Base-by-base conservation (phyloP, 2,329 filamentous ascomycete species). In the Claviceps sp. region DNA sequence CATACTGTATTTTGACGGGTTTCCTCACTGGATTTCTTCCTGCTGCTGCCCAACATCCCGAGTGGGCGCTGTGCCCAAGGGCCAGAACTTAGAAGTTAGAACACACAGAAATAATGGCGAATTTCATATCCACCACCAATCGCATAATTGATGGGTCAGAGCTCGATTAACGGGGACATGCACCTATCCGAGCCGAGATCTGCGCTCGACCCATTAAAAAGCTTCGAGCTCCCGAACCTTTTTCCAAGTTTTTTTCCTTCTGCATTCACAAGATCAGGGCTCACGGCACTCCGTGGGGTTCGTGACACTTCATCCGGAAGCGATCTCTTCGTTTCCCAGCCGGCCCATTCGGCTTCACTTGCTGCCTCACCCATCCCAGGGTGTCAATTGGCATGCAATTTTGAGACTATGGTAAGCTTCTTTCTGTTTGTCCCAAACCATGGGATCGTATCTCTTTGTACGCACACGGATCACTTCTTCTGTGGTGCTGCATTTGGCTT, bases 121-220 rank as follows among this genome's bases (percentile, higher is more conserved):
- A 34, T 34, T 38, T 24, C 5, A 60, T 62, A 57, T 37, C 55
- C 47, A 59, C 50, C 59, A 52, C 6, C 62, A 64, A n/a, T 34
- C 47, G 55, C 57, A 64, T 64, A 63, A 56, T 58, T 58, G 56
- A 55, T 53, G 57, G 58, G 56, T 57, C 52, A 50, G 53, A 57
- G 51, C 55, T 59, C 55, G 46, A 26, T 55, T 64, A 65, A 52
- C 48, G 48, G 51, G 50, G 51, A 20, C 5, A 42, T 53, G 53
- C 22, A 55, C 18, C 54, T 58, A 51, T 37, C 51, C 51, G 54
- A 52, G 50, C 47, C 9, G 30, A 34, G n/a, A 7, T 18, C 14
- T 9, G 9, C 1, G 16, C 22, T 18, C 6, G 13, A 20, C 37
- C 47, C 51, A 49, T 42, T 50, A 5, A 47, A 51, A 51, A 48